Evolutionary conservation across 2,329 filamentous ascomycete species (phyloP).

Genomic region (Fusarium sp.): DNA sequence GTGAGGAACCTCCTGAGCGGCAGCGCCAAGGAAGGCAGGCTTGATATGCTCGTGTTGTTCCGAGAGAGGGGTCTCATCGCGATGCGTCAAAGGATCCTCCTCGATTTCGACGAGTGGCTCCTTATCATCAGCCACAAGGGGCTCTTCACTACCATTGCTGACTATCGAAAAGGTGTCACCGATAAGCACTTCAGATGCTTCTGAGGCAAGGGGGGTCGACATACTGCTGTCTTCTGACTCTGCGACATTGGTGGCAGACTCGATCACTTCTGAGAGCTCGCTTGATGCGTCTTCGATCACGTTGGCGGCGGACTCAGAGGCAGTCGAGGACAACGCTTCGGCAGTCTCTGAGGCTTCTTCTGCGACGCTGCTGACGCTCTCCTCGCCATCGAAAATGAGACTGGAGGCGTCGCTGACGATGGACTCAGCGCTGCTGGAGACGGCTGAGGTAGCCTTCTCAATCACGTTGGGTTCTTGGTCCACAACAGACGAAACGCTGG

Average conservation of each 20-base stretch:
- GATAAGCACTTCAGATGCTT: constrained; percentile 48
- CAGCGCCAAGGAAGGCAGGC: constrained; percentile 65
- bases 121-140: constrained; percentile 44
- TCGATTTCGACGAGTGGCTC: constrained; percentile 49
- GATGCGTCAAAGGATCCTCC: constrained; percentile 42
- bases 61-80: constrained; percentile 44
- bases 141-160: constrained; percentile 50
- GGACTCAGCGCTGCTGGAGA: constrained; percentile 26
- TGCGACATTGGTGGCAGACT: constrained; percentile 34
- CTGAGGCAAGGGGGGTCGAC: constrained; percentile 46
- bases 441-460: constrained; percentile 31
- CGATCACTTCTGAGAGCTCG: constrained; percentile 41
- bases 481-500: constrained; percentile 23
- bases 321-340: constrained; percentile 34
- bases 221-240: constrained; percentile 42
- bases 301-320: constrained; percentile 43
- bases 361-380: constrained; percentile 28
- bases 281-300: constrained; percentile 40
- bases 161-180: constrained; percentile 44
- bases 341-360: constrained; percentile 38
- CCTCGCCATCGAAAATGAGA: constrained; percentile 27
- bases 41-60: constrained; percentile 57
- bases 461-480: constrained; percentile 33
- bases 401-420: constrained; percentile 37
- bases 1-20: constrained; percentile 65